Evolutionary conservation across 1,284 basidiomycete genomes (phyloP).

Genomic region (Cryptococcus wingfieldii): DNA sequence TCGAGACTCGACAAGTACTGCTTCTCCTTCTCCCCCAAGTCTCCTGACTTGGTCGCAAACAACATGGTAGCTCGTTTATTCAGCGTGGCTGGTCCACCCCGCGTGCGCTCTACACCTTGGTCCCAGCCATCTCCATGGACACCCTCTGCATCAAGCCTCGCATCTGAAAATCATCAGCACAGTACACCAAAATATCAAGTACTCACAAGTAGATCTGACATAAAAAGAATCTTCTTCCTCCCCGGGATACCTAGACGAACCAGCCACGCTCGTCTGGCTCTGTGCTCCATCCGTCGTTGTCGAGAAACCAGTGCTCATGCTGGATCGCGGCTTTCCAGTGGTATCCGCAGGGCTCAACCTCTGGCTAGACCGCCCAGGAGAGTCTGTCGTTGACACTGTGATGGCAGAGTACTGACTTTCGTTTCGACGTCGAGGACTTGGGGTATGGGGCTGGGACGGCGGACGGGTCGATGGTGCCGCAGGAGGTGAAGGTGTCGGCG

Average conservation of each 20-base stretch:
- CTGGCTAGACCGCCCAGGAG: slow-evolving; percentile 11
- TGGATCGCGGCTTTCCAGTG: not conserved
- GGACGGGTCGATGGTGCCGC: not conserved
- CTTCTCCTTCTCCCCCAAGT: slow-evolving; percentile 56
- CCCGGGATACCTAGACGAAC: slow-evolving; percentile 41
- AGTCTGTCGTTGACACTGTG: not conserved
- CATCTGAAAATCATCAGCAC: slow-evolving; percentile 51
- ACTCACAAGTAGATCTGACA: slow-evolving; percentile 69
- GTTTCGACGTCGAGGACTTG: not conserved
- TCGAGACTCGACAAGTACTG: slow-evolving; percentile 68
- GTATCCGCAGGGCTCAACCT: slow-evolving; percentile 7
- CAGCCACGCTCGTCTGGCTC: slow-evolving; percentile 26
- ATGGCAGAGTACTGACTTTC: not conserved
- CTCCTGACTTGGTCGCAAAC: slow-evolving; percentile 49
- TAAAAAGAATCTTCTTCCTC: slow-evolving; percentile 83
- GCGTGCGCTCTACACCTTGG: slow-evolving; percentile 86
- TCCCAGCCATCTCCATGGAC: slow-evolving; percentile 88
- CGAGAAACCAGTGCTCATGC: not conserved
- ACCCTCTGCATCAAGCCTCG: slow-evolving; percentile 72
- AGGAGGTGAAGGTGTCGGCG: not conserved
- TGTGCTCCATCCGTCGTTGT: not conserved
- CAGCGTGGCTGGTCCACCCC: slow-evolving; percentile 59
- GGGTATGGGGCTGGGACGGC: not conserved
- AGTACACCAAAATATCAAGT: not conserved
- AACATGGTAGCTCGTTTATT: slow-evolving; percentile 52